A percentile compares a stretch with the other conserved stretches of the same genome.
Evolutionary conservation across 1,284 basidiomycete species (phyloP).

Genomic region (Naganishia sp.): DNA sequence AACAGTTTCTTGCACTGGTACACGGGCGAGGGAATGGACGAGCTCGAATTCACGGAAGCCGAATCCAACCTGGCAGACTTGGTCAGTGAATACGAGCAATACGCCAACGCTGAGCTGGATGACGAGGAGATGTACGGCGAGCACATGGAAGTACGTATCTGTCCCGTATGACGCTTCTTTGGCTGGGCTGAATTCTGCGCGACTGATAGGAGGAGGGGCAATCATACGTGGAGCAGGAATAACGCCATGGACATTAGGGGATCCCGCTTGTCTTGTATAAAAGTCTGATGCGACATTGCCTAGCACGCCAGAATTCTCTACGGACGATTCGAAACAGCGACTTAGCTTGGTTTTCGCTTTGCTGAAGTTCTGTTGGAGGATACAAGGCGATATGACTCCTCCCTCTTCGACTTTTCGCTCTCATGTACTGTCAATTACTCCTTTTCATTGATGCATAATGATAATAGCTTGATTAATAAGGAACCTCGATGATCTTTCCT

Average conservation of each 20-base stretch:
- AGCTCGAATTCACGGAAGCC: conserved; percentile 87
- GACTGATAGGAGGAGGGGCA: conserved; percentile 21
- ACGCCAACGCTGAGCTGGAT: conserved; percentile 30
- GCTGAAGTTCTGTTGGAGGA: background rate
- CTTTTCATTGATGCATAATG: conserved; percentile 4
- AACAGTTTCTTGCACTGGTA: conserved; percentile 91
- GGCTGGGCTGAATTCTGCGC: background rate
- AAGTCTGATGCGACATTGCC: conserved; percentile 12
- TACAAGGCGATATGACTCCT: conserved; percentile 20
- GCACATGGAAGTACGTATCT: conserved; percentile 26
- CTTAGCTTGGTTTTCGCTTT: conserved; percentile 1
- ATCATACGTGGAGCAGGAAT: conserved; percentile 24
- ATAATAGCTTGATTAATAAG: background rate
- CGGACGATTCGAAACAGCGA: conserved; percentile 28
- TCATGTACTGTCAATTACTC: conserved; percentile 3
- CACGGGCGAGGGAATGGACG: conserved; percentile 98
- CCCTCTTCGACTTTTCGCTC: conserved; percentile 29
- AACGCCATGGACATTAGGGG: background rate
- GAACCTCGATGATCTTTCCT: background rate
- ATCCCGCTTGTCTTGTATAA: conserved; percentile 6
- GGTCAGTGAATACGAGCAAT: conserved; percentile 48
- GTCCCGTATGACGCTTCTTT: background rate
- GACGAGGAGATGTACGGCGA: conserved; percentile 33
- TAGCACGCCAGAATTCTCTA: background rate
- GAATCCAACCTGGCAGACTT: conserved; percentile 51